Base-by-base conservation (phyloP, 768 basidiomycete genomes). In the Amylocystis lapponica region DNA sequence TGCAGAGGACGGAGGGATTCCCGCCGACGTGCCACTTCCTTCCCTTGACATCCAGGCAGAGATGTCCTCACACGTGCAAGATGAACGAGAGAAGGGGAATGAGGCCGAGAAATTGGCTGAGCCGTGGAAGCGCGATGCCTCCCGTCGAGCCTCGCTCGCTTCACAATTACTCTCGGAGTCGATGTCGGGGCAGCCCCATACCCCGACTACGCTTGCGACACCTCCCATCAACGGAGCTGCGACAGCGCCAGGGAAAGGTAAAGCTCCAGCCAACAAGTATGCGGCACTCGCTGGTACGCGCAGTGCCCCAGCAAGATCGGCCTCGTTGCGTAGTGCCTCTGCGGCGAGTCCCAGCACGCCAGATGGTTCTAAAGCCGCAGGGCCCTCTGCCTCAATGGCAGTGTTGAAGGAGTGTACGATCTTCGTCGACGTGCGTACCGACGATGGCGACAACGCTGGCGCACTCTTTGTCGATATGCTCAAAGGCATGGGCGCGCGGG, bases 381-480 rank as follows among this genome's bases (percentile, higher is more conserved):
- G 34, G 46, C 41, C 50, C 37, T 38, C 50, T 13, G 14, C 32
- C 5, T 35, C 57, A 64, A 21, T 82, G 48, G 75, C 74, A 38
- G 70, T 85, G 27, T 66, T 94, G 46, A 79, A 81, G 43, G 76
- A 79, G 11, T 92, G 90, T 43, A 72, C 75, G 2, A 80, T 91
- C 8, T 93, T 88, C 53, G 90, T 94, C 36, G 92, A 94, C 56
- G 87, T 95, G 21, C 58, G 71, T 49, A 79, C 78, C 11, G 75
- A 74, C 26, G 79, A 82, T 45, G 89, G 86, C 0, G 87, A 89
- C 41, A 81, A 94, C 54, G 87, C 86, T 0, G 83, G 86, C 0
- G 75, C 75, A 20, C 63, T 91, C 52, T 94, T 94, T 54, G 75
- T 82, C 12, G 86, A 93, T 36, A 89, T 93, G 83, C 61, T 94